Evolutionary conservation across 352 stramenopile genomes (phyloP).

Genomic region (Phytophthora sansomeana): DNA sequence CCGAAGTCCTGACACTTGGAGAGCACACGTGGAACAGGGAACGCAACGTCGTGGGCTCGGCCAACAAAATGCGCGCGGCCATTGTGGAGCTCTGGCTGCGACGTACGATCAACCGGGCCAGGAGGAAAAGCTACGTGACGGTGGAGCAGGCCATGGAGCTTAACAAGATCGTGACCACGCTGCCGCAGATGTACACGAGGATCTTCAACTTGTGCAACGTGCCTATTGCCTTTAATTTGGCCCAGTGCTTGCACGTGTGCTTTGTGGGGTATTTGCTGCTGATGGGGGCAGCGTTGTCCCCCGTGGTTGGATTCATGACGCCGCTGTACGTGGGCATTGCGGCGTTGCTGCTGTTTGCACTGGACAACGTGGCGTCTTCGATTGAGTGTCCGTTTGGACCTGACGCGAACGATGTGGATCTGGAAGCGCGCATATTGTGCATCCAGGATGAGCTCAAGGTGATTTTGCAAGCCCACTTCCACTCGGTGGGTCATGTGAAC

Average conservation of each 20-base stretch:
- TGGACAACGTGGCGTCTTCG: constrained; percentile 52
- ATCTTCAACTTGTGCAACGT: constrained; percentile 62
- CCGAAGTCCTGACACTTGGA: constrained; percentile 48
- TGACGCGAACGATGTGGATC: constrained; percentile 48
- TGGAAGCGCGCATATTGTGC: constrained; percentile 52
- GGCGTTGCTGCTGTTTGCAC: constrained; percentile 55
- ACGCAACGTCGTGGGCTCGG: constrained; percentile 53
- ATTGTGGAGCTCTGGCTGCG: constrained; percentile 71
- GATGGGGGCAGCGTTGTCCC: constrained; percentile 30
- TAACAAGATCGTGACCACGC: constrained; percentile 51
- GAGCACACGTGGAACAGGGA: constrained; percentile 55
- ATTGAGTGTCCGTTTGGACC: constrained; percentile 62
- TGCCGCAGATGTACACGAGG: constrained; percentile 61
- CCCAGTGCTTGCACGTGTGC: constrained; percentile 49
- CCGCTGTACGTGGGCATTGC: constrained; percentile 48
- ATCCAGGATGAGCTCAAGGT: constrained; percentile 70
- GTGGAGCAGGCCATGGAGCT: constrained; percentile 58
- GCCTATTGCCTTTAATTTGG: constrained; percentile 56
- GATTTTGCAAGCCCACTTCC: constrained; percentile 59
- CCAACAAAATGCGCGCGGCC: constrained; percentile 58
- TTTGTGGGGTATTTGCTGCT: constrained; percentile 58
- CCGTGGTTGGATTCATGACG: constrained; percentile 29
- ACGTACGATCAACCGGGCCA: constrained; percentile 48
- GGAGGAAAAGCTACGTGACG: constrained; percentile 50
- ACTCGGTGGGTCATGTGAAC: constrained; percentile 48